Evolutionary conservation across 2,329 filamentous ascomycete species (phyloP), one percentile per base, ranked within the genome.

Genomic region (Dothistroma septosporum): DNA sequence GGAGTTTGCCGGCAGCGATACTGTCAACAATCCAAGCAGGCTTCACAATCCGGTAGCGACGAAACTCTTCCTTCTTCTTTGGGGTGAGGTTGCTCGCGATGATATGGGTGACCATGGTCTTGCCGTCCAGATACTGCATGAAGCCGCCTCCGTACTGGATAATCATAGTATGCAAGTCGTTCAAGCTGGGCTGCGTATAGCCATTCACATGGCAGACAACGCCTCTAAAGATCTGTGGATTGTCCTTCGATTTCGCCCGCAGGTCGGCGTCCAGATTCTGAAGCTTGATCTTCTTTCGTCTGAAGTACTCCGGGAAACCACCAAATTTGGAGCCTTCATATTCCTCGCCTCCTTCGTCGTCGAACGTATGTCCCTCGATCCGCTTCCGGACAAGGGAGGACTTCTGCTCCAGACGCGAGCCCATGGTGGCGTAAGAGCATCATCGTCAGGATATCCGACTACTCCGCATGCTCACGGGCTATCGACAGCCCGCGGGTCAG

Each of bases 11-110:
- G 7, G 90, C 90, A 60, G 85, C 81, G 50, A 97, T 85, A 63
- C 92, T 97, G 68, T 99, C 93, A 14, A 91, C 87, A 2, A 99
- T 85, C 94, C 94, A 99, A 21, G 91, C 87, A 0, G 94, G 94
- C 75, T 94, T 96, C 55, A 97, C 94, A 41, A 99, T 90, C 50
- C 93, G 86, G 75, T 97, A 97, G 65, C 85, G 86, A 57, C 82
- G 84, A 71, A 96, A 97, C 66, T 99, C 94, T 57, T 93, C 85
- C 31, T 86, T 86, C 76, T 99, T 99, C 78, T 97, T 97, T 0
- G 91, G 92, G 0, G 94, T 94, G 22, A 99, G 79, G 57, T 85
- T 88, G 56, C 91, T 93, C 3, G 93, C 92, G 68, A 99, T 92
- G 67, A 99, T 96, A 73, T 99, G 70, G 0, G 95, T 99, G 0